Base-by-base conservation (phyloP, 2,329 filamentous ascomycete genomes). In the Lecanicillium sp. region DNA sequence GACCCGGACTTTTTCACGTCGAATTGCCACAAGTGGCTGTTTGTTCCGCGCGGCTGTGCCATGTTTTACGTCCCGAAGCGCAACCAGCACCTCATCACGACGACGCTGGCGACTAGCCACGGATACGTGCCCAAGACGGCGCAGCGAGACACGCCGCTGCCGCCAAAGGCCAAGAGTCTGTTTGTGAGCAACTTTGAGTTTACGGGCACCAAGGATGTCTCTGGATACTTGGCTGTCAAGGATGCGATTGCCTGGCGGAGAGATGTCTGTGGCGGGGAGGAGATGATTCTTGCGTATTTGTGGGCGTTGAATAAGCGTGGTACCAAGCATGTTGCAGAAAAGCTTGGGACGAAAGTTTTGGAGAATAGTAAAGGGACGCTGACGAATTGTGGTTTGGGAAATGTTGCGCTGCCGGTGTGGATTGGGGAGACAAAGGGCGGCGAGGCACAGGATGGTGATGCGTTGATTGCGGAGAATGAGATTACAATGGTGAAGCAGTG, bases 11-110 rank as follows among this genome's bases (percentile, higher is more conserved):
- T 94, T 63, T 85, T 94, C 53, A 73, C 90, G 12, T 82, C 73
- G 40, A 95, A 95, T 57, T 85, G 80, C 50, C 85, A 94, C 65
- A 94, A 94, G 66, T 96, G 90, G 90, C 76, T 95, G 7, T 80
- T 78, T 52, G 75, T 78, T 1, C 90, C 89, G 1, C 78, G 89
- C 22, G 83, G 81, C 13, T 88, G 83, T 54, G 87, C 87, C 3
- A 66, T 92, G 4, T 75, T 95, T 47, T 83, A 94, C 59, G 84
- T 92, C 1, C 84, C 88, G 0, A 43, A 68, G 14, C 72, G 82
- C 16, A 88, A 94, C 57, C 90, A 95, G 57, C 63, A 68, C 35
- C 59, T 94, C 31, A 77, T 95, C 30, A 73, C 78, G 12, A 80
- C 80, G 3, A 81, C 85, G 0, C 58, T 94, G 20, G 85, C 87